Evolutionary conservation across 2,329 filamentous ascomycete species (phyloP).

Genomic region (Ceratocystiopsis minuta): DNA sequence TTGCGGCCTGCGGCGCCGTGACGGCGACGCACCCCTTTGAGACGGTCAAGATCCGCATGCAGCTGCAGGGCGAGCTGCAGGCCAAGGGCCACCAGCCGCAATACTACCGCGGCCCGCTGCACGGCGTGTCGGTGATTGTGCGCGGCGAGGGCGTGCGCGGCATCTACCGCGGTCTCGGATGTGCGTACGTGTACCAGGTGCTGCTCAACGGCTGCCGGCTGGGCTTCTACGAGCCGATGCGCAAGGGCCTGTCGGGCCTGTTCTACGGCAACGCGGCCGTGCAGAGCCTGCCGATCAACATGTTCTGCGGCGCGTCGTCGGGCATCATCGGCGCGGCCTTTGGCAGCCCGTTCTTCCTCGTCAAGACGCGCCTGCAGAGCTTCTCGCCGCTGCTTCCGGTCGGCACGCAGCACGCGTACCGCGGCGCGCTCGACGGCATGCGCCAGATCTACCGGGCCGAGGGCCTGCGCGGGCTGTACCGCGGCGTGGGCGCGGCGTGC

Average conservation of each 20-base stretch:
- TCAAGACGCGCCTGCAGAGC: constrained; percentile 91
- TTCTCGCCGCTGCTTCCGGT: constrained; percentile 85
- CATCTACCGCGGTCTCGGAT: constrained; percentile 75
- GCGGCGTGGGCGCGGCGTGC: constrained; percentile 85
- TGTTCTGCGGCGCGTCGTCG: constrained; percentile 77
- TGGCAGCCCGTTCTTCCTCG: constrained; percentile 90
- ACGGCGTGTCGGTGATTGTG: constrained; percentile 78
- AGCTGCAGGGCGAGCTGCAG: constrained; percentile 90
- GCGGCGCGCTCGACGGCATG: constrained; percentile 69
- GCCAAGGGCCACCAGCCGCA: constrained; percentile 68
- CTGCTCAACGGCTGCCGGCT: constrained; percentile 90
- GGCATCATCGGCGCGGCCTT: constrained; percentile 84
- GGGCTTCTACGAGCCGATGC: constrained; percentile 94
- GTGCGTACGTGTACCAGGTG: constrained; percentile 91
- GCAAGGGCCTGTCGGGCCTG: constrained; percentile 47
- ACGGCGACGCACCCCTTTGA: constrained; percentile 97
- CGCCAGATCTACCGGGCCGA: constrained; percentile 60
- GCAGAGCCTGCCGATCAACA: constrained; percentile 80
- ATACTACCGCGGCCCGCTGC: constrained; percentile 78
- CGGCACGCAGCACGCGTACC: constrained; percentile 90
- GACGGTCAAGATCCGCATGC: constrained; percentile 96
- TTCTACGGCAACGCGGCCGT: constrained; percentile 55
- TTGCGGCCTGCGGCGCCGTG: constrained; percentile 92
- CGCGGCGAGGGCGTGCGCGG: constrained; percentile 76
- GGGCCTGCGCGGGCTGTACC: constrained; percentile 66